Base-by-base conservation (phyloP, 345 rosid species). In the Triadica sebifera region DNA sequence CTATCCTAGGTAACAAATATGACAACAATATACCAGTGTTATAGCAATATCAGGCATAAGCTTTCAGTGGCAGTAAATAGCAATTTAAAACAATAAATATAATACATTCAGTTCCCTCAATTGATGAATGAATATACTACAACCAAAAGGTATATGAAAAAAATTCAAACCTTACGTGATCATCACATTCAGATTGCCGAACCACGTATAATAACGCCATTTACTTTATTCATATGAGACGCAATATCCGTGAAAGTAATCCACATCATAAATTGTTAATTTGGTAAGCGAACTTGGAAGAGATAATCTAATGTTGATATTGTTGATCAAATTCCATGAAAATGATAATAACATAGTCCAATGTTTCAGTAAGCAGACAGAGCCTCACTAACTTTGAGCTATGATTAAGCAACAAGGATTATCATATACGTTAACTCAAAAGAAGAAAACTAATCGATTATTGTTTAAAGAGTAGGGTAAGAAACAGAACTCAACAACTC, bases 401-500 rank as follows among this genome's bases (percentile, higher is more conserved):
- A 37, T 37, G 65, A 61, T 61, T 61, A 61, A 34, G 34, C 45
- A 70, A 58, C 34, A 77, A 59, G 38, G 29, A 50, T 38, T 56
- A 65, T 17, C 37, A 3, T 10, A 7, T 37, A 29, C 38, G 25
- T 15, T 4, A 29, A 19, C 39, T 4, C 41, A 17, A 60, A 46
- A 69, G 6, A 13, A 11, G 19, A 46, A 47, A 1, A 29, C 34
- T 25, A 47, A n/a, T 50, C 9, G 53, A 29, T 13, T 3, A 0
- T 3, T 5, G 11, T 50, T 1, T 29, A 29, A 29, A 29, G 34
- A 29, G 53, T 10, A 50, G 52, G 37, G 59, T 8, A 2, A n/a
- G 10, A 39, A 25, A 29, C 17, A 58, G 4, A 19, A 19, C 4
- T 53, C 4, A 34, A 57, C 3, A 73, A 89, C 96, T 84, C 77